Evolutionary conservation across 768 basidiomycete species (phyloP).

Genomic region (Pisolithus orientalis): DNA sequence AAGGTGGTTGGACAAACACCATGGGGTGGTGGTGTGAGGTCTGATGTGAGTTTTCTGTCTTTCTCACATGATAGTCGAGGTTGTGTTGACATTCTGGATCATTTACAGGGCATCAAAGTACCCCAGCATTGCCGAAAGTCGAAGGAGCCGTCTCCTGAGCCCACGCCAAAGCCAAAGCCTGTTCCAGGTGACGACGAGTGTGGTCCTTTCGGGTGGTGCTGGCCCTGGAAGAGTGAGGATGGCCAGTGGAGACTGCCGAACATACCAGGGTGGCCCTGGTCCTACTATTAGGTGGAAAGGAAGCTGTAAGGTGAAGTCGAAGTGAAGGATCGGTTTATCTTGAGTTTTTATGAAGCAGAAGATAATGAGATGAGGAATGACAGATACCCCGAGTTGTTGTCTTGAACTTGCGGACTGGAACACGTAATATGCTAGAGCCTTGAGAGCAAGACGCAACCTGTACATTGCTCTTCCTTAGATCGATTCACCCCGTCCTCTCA

Average conservation of each 20-base stretch:
- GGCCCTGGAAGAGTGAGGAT: conserved; percentile 9
- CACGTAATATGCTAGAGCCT: too few relatives aligned
- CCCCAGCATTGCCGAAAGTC: conserved; percentile 32
- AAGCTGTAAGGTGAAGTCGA: background rate
- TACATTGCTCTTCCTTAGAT: too few relatives aligned
- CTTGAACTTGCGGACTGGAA: too few relatives aligned
- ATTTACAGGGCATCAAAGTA: conserved; percentile 34
- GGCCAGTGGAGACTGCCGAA: conserved; percentile 9
- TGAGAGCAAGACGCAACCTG: too few relatives aligned
- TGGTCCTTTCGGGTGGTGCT: conserved; percentile 18
- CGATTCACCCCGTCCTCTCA: too few relatives aligned
- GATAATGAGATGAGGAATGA: too few relatives aligned
- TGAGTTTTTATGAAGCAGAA: too few relatives aligned
- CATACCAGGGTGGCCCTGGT: conserved; percentile 19
- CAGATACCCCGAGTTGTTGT: too few relatives aligned
- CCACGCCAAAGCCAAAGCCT: conserved; percentile 21
- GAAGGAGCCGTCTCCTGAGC: conserved; percentile 16
- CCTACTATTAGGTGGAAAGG: conserved; percentile 5
- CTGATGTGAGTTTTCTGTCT: conserved; percentile 39
- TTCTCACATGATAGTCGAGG: background rate
- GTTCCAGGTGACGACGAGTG: conserved; percentile 30
- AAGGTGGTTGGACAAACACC: conserved; percentile 69
- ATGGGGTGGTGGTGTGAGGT: conserved; percentile 89
- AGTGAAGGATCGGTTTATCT: background rate
- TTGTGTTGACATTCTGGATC: background rate